A percentile compares a stretch with the other conserved stretches of the same genome.
phyloP scores from a whole-genome alignment of 2,329 filamentous ascomycete genomes.

The Fusarium vanettenii region DNA sequence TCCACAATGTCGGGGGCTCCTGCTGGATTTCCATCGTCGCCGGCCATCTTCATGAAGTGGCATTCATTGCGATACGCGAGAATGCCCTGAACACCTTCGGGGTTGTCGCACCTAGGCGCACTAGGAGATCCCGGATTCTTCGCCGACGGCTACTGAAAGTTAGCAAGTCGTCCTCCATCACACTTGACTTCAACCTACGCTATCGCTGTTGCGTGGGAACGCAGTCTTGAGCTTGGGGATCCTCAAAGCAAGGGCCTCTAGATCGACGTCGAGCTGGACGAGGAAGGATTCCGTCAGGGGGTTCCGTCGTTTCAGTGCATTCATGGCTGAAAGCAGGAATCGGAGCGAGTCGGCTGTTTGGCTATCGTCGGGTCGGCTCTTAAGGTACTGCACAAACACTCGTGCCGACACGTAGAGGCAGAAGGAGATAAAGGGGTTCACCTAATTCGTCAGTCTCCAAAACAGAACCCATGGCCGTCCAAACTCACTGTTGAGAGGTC shows the following conservation, averaged over 20 bases:
- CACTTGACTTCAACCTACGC: constrained; percentile 55
- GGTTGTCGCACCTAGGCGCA: constrained; percentile 48
- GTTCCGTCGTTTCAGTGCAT: constrained; percentile 86
- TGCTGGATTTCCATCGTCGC: constrained; percentile 55
- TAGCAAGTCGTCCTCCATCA: constrained; percentile 19
- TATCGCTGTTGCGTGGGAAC: constrained; percentile 65
- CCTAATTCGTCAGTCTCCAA: constrained; percentile 63
- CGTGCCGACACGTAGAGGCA: constrained; percentile 95
- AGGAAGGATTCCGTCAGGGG: constrained; percentile 95
- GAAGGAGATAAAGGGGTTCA: constrained; percentile 96
- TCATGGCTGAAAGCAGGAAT: constrained; percentile 91
- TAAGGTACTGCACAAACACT: constrained; percentile 97
- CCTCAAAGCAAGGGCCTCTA: constrained; percentile 77
- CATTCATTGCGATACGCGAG: constrained; percentile 59
- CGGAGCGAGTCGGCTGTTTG: constrained; percentile 84
- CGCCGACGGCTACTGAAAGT: constrained; percentile 45
- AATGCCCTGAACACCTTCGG: constrained; percentile 54
- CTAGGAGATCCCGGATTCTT: constrained; percentile 31
- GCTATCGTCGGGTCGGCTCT: constrained; percentile 87
- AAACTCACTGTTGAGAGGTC: constrained; percentile 82
- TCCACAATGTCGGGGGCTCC: constrained; percentile 55
- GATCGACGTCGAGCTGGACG: constrained; percentile 90
- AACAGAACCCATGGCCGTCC: not conserved
- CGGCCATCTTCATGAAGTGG: constrained; percentile 54
- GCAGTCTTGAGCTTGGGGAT: constrained; percentile 68